phyloP scores from a whole-genome alignment of 2,329 filamentous ascomycete genomes.

The Cadophora gregata region DNA sequence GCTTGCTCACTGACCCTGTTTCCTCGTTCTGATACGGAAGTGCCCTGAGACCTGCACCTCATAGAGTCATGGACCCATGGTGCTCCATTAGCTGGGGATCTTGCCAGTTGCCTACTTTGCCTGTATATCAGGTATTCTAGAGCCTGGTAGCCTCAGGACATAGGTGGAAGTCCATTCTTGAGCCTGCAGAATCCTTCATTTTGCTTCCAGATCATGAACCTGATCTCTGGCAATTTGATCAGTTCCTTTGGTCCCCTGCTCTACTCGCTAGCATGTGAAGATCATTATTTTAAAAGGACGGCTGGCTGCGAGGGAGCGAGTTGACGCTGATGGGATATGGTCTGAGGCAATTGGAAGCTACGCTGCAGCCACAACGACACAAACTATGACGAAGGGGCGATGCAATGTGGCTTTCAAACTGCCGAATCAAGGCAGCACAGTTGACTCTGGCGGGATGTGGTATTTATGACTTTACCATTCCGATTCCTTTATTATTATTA shows the following conservation, averaged over 20 bases:
- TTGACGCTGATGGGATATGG: constrained; percentile 1
- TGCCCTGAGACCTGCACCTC: background rate
- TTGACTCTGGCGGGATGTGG: background rate
- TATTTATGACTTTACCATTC: constrained; percentile 2
- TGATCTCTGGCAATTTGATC: background rate
- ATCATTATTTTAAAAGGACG: constrained; percentile 10
- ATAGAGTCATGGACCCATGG: background rate
- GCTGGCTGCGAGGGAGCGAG: background rate
- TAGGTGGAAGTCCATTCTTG: too few relatives aligned
- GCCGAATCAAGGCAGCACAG: constrained; percentile 30
- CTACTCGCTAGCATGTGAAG: constrained; percentile 28
- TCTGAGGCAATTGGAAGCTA: too few relatives aligned
- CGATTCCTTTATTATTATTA: background rate
- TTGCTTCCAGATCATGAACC: background rate
- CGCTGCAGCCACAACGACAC: constrained; percentile 27
- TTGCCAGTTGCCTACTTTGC: too few relatives aligned
- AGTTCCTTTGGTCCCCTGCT: constrained; percentile 10
- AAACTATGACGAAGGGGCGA: constrained; percentile 32
- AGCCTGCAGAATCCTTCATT: too few relatives aligned
- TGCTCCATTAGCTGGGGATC: constrained; percentile 18
- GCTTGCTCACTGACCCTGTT: background rate
- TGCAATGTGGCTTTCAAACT: constrained; percentile 32
- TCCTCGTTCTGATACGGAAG: background rate
- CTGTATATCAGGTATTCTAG: too few relatives aligned
- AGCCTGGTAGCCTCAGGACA: too few relatives aligned